phyloP scores from a whole-genome alignment of 2,329 filamentous ascomycete genomes.

The Penicillium verrucosum region DNA sequence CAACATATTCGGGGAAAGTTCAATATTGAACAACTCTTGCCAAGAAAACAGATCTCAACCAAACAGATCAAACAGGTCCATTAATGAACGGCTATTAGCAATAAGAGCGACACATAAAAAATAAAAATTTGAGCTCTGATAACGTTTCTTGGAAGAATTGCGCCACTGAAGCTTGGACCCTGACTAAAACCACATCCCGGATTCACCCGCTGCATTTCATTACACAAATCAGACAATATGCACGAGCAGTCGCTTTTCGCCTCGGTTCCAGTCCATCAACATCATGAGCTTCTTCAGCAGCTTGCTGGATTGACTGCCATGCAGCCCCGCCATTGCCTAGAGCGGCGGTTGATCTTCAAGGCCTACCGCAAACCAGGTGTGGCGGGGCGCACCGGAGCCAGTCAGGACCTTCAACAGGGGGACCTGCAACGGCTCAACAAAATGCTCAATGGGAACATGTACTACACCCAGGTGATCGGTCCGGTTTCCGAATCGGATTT shows the following conservation, averaged over 20 bases:
- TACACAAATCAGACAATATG: slow-evolving; percentile 41
- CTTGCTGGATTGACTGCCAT: slow-evolving; percentile 60
- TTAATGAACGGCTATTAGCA: slow-evolving; percentile 8
- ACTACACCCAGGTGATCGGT: slow-evolving; percentile 53
- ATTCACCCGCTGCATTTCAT: slow-evolving; percentile 14
- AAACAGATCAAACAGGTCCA: neutral
- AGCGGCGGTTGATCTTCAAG: slow-evolving; percentile 59
- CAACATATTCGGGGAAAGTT: neutral
- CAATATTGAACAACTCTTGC: neutral
- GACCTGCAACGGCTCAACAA: slow-evolving; percentile 47
- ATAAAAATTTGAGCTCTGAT: slow-evolving; percentile 8
- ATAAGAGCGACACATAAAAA: slow-evolving; percentile 14
- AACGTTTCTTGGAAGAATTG: slow-evolving; percentile 1
- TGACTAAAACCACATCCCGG: slow-evolving; percentile 20
- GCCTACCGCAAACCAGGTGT: slow-evolving; percentile 49
- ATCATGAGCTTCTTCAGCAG: slow-evolving; percentile 60
- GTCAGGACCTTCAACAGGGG: slow-evolving; percentile 44
- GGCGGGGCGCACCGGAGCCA: slow-evolving; percentile 41
- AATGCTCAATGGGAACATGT: slow-evolving; percentile 51
- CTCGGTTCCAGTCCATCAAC: slow-evolving; percentile 55
- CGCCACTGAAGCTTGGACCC: slow-evolving; percentile 23
- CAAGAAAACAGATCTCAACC: neutral
- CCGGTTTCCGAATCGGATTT: slow-evolving; percentile 41
- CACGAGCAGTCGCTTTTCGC: slow-evolving; percentile 63
- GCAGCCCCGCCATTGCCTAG: slow-evolving; percentile 54